Conservation (phyloP, 2,329 filamentous ascomycete genomes). For the Teratosphaeria pseudoeucalypti region DNA sequence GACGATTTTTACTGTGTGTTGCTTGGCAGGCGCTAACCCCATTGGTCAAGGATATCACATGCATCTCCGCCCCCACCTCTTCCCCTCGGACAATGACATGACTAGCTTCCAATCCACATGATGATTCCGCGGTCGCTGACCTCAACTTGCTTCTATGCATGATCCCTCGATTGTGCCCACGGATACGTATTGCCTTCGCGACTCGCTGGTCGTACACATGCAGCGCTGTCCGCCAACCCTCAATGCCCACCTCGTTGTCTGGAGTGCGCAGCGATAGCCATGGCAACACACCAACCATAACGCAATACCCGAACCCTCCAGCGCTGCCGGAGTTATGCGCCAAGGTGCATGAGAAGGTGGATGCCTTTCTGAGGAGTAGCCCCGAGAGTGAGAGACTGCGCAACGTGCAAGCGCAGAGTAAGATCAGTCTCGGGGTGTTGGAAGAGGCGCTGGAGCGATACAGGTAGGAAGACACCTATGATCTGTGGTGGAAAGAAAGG, state of each 20-base stretch:
- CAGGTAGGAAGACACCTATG: conserved; percentile 42
- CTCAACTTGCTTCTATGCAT: not conserved
- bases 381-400: conserved; percentile 47
- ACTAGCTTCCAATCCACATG: not conserved
- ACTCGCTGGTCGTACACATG: conserved; percentile 1
- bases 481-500: not conserved
- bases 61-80: not conserved
- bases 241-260: conserved; percentile 5
- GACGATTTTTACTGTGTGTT: too few species aligned
- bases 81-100: not conserved
- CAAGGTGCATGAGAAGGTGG: conserved; percentile 49
- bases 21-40: too few species aligned
- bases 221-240: not conserved
- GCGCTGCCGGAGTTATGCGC: conserved; percentile 33
- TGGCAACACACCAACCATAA: conserved; percentile 5
- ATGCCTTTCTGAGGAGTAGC: conserved; percentile 54
- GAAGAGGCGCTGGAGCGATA: conserved; percentile 66
- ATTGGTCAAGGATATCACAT: too few species aligned
- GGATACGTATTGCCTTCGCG: not conserved
- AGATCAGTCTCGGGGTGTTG: conserved; percentile 61
- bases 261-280: conserved; percentile 6
- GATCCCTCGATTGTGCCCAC: not conserved
- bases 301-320: conserved; percentile 2
- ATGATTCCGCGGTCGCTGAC: not conserved
- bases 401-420: conserved; percentile 64